Percentiles rank a stretch among this genome's conserved stretches.
Conservation (phyloP, 2,329 filamentous ascomycete genomes). For the Neopestalotiopsis rosae region DNA sequence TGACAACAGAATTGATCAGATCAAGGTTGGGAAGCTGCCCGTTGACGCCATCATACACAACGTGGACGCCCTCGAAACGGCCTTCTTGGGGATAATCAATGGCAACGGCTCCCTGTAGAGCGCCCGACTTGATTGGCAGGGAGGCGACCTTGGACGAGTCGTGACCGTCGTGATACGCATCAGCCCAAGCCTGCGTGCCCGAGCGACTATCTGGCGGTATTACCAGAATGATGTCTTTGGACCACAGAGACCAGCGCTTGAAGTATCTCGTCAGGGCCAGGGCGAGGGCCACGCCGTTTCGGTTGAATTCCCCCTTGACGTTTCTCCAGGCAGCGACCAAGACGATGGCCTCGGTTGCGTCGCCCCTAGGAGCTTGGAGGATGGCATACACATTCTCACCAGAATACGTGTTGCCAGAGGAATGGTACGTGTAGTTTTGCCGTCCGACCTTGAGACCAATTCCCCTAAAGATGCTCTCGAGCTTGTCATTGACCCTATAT, state of each 20-base stretch:
- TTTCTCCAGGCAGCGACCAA: slow-evolving; percentile 89
- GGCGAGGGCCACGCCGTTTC: slow-evolving; percentile 84
- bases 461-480: slow-evolving; percentile 77
- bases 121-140: slow-evolving; percentile 88
- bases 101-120: slow-evolving; percentile 90
- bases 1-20: slow-evolving; percentile 90
- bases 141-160: slow-evolving; percentile 72
- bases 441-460: slow-evolving; percentile 86
- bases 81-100: slow-evolving; percentile 89
- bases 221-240: slow-evolving; percentile 95
- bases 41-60: slow-evolving; percentile 95
- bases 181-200: slow-evolving; percentile 95
- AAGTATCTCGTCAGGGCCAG: slow-evolving; percentile 93
- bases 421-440: slow-evolving; percentile 86
- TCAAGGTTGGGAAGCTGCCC: slow-evolving; percentile 95
- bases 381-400: slow-evolving; percentile 95
- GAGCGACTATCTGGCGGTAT: slow-evolving; percentile 87
- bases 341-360: slow-evolving; percentile 96
- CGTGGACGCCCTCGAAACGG: slow-evolving; percentile 85
- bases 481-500: slow-evolving; percentile 68
- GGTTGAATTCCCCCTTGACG: slow-evolving; percentile 77
- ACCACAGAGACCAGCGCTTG: slow-evolving; percentile 97
- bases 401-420: slow-evolving; percentile 73
- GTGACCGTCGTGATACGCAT: slow-evolving; percentile 94
- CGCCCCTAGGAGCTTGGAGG: slow-evolving; percentile 89